Evolutionary conservation across 768 basidiomycete species (phyloP).

Genomic region (Mycena haematopus): DNA sequence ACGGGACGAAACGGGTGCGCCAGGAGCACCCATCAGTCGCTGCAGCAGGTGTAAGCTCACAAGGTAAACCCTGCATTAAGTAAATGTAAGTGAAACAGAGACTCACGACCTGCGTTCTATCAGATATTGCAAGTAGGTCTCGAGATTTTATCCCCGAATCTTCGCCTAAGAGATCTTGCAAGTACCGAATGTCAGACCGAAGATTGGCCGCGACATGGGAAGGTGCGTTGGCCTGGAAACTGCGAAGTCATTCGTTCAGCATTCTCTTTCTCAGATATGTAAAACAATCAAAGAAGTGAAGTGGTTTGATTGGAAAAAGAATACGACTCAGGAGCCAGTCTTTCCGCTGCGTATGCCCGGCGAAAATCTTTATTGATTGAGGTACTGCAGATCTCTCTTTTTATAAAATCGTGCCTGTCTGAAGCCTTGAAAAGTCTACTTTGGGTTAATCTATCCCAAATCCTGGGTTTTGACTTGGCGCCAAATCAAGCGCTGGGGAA

Average conservation of each 20-base stretch:
- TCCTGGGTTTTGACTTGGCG: no score
- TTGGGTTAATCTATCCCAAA: no score
- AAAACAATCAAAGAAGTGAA: slow-evolving; percentile 20
- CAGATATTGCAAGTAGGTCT: slow-evolving; percentile 25
- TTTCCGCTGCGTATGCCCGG: neutral
- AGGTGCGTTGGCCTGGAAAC: slow-evolving; percentile 10
- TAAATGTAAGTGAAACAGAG: no score
- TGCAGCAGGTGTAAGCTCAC: slow-evolving; percentile 25
- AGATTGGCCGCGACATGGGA: slow-evolving; percentile 27
- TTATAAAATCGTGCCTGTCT: no score
- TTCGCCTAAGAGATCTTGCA: neutral
- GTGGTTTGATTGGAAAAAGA: slow-evolving; percentile 11
- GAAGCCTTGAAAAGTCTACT: no score
- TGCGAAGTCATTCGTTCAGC: neutral
- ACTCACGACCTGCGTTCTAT: neutral
- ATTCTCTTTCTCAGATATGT: slow-evolving; percentile 19
- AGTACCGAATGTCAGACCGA: slow-evolving; percentile 25
- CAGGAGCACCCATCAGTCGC: slow-evolving; percentile 10
- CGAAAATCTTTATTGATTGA: no score
- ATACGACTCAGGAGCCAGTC: neutral
- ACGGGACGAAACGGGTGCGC: slow-evolving; percentile 18
- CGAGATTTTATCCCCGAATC: neutral
- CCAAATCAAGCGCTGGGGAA: no score
- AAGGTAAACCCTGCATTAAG: neutral
- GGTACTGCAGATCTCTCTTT: no score